Evolutionary conservation across 2,329 filamentous ascomycete genomes (phyloP).

Genomic region (Dactylella cylindrospora): DNA sequence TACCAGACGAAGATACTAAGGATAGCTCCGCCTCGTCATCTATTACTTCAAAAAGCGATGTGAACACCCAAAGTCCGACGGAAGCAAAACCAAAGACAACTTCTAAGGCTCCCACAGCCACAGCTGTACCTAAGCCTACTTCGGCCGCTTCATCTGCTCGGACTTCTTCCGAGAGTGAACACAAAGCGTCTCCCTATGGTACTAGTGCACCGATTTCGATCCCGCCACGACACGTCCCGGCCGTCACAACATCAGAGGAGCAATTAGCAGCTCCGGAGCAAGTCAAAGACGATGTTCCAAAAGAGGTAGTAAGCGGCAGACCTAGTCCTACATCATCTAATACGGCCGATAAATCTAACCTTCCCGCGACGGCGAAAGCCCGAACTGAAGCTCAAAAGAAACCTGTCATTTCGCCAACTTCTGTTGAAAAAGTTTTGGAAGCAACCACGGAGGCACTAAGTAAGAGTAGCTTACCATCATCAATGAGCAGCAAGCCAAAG

Average conservation of each 20-base stretch:
- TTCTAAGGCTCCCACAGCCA: not conserved
- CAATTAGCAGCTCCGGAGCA: conserved; percentile 40
- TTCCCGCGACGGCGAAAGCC: conserved; percentile 40
- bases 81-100: conserved; percentile 2
- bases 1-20: conserved; percentile 44
- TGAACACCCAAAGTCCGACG: conserved; percentile 9
- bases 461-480: conserved; percentile 39
- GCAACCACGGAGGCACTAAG: conserved; percentile 44
- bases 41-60: conserved; percentile 39
- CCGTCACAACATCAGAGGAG: conserved; percentile 27
- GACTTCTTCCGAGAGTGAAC: conserved; percentile 13
- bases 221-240: conserved; percentile 22
- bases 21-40: conserved; percentile 44
- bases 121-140: conserved; percentile 12
- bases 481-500: conserved; percentile 25
- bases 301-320: conserved; percentile 46
- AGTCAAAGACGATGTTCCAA: conserved; percentile 43
- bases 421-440: conserved; percentile 45
- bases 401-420: conserved; percentile 44
- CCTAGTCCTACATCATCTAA: conserved; percentile 44
- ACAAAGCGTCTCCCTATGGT: conserved; percentile 31
- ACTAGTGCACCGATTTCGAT: conserved; percentile 40
- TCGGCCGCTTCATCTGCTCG: conserved; percentile 3
- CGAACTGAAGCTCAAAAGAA: conserved; percentile 45
- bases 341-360: conserved; percentile 45